Percentiles rank a stretch among this genome's conserved stretches.
These are phyloP conservation scores for Epicoccum nigrum DNA, from an alignment of 2,329 filamentous ascomycete genomes.

Conservation along the genomic window DNA sequence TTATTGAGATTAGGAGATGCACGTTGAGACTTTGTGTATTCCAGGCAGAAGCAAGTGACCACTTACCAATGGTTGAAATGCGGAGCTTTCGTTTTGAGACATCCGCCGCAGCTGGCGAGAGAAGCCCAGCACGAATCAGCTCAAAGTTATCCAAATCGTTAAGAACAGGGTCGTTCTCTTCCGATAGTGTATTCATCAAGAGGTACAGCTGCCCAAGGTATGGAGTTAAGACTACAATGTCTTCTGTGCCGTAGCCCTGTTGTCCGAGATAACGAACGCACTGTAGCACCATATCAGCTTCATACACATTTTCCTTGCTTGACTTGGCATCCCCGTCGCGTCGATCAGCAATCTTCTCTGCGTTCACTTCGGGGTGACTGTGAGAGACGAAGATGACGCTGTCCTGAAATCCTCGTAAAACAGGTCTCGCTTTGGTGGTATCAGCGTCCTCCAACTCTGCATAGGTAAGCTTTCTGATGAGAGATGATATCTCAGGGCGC, in stretches of 20 bases:
- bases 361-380: slow-evolving; percentile 57
- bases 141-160: slow-evolving; percentile 73
- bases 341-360: slow-evolving; percentile 54
- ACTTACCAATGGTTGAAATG: slow-evolving; percentile 67
- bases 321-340: slow-evolving; percentile 57
- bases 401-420: slow-evolving; percentile 63
- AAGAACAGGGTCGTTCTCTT: slow-evolving; percentile 67
- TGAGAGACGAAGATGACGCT: slow-evolving; percentile 73
- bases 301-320: slow-evolving; percentile 68
- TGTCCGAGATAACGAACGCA: slow-evolving; percentile 71
- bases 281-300: slow-evolving; percentile 69
- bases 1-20: neutral
- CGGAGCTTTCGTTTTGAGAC: slow-evolving; percentile 60
- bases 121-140: slow-evolving; percentile 65
- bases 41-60: neutral
- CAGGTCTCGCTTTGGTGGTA: slow-evolving; percentile 55
- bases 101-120: slow-evolving; percentile 60
- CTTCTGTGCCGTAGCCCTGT: slow-evolving; percentile 70
- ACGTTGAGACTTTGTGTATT: neutral
- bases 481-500: slow-evolving; percentile 68
- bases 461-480: slow-evolving; percentile 66
- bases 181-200: slow-evolving; percentile 59
- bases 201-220: slow-evolving; percentile 73
- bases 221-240: slow-evolving; percentile 73
- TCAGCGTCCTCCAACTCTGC: slow-evolving; percentile 63